Evolutionary conservation across 768 basidiomycete genomes (phyloP), one percentile per base, ranked within the genome.

Genomic region (Chalciporus sphaerocephalus): DNA sequence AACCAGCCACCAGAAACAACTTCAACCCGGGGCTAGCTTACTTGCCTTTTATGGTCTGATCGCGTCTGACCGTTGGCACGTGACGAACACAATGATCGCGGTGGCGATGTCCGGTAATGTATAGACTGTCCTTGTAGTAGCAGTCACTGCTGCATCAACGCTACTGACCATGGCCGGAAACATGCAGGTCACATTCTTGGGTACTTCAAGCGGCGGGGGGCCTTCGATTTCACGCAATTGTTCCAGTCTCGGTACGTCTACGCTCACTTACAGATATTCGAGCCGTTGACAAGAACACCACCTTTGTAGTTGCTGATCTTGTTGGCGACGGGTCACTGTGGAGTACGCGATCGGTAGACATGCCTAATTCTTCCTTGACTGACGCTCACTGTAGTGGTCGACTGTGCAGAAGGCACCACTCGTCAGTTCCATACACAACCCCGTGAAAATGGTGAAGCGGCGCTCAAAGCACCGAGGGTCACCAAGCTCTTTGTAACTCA

Each of bases 401-500:
- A 91, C 61, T 88, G 87, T 64, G 88, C 85, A 12, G 87, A 90
- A 65, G 89, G 89, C 27, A 89, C 87, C 11, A 66, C 77, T 12
- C 72, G 84, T 21, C 87, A 91, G 58, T 82, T 90, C 51, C 65
- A 69, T 15, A 64, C 68, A 5, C 81, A 85, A 47, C 79, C 81
- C n/a, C 55, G 51, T 38, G 44, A 54, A 24, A 48, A 55, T 54
- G 50, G 51, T 33, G 44, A 62, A 50, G 38, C 54, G 57, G 32
- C 55, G 39, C 55, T 81, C 44, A 74, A 70, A 55, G 56, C 73
- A 15, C 70, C 60, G 27, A 76, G 68, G 46, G 70, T 92, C 22
- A 65, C 67, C 3, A 87, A 84, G 57, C 75, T 93, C 35, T 91
- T 92, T 61, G 72, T 92, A 41, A 92, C 90, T 2, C 91, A 92